phyloP scores from a whole-genome alignment of 169 alveolate species.

The Plasmodium blacklocki region DNA sequence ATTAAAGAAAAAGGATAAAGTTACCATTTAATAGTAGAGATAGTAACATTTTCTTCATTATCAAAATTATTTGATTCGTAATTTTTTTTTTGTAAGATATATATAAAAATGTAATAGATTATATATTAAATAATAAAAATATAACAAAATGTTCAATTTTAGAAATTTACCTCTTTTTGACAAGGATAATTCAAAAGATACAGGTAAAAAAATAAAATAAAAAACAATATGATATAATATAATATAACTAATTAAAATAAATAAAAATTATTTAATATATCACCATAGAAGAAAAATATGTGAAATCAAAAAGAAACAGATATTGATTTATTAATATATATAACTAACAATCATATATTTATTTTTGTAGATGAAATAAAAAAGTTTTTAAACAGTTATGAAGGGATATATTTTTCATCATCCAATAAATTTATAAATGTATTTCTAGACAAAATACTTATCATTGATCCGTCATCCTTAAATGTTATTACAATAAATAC shows the following conservation, averaged over 20 bases:
- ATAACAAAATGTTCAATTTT: slow-evolving; percentile 55
- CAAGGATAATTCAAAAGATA: slow-evolving; percentile 51
- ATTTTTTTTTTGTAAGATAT: too few relatives aligned
- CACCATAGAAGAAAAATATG: background rate
- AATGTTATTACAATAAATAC: slow-evolving; percentile 50
- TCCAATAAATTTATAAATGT: slow-evolving; percentile 60
- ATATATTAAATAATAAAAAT: background rate
- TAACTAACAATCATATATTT: background rate
- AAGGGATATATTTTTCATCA: slow-evolving; percentile 51
- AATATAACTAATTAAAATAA: too few relatives aligned
- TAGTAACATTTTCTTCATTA: too few relatives aligned
- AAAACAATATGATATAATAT: background rate
- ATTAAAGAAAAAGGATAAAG: too few relatives aligned
- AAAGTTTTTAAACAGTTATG: slow-evolving; percentile 35
- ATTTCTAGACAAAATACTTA: slow-evolving; percentile 56
- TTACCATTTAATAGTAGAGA: too few relatives aligned
- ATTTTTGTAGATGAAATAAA: slow-evolving; percentile 43
- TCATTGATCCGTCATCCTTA: slow-evolving; percentile 52
- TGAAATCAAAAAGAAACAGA: too few relatives aligned
- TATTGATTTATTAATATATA: background rate
- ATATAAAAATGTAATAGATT: too few relatives aligned
- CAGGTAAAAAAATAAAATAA: slow-evolving; percentile 29
- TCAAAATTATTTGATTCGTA: too few relatives aligned
- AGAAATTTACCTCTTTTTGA: slow-evolving; percentile 52
- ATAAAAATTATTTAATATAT: background rate